These are phyloP conservation scores for Perkinsus marinus DNA, from an alignment of 169 alveolate species.

Conservation along the genomic window DNA sequence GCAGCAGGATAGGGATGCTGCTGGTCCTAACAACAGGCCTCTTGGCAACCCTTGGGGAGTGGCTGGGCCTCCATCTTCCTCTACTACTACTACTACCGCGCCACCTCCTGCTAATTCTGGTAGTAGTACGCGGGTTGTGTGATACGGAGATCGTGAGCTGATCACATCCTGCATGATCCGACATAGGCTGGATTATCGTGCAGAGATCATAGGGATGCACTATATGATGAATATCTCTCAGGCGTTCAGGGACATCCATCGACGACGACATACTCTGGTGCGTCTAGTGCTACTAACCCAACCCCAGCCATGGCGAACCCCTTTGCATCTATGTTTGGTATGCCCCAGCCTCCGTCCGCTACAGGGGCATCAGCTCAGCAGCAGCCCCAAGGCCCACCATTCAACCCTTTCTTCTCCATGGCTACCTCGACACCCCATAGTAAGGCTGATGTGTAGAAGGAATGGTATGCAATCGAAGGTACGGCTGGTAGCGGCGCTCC, in stretches of 20 bases:
- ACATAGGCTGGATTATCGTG: too few species aligned
- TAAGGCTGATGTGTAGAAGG: background rate
- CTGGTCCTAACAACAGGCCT: slow-evolving; percentile 26
- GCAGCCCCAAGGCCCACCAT: background rate
- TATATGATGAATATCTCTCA: too few species aligned
- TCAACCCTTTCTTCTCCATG: background rate
- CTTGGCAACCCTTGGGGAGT: slow-evolving; percentile 24
- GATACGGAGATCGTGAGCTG: too few species aligned
- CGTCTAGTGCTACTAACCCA: background rate
- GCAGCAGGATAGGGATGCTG: slow-evolving; percentile 10
- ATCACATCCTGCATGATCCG: too few species aligned
- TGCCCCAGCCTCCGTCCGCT: background rate
- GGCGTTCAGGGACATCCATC: too few species aligned
- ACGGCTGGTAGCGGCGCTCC: background rate
- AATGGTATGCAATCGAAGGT: background rate
- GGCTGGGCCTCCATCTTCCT: background rate
- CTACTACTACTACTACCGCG: background rate
- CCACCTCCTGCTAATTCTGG: background rate
- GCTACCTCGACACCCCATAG: background rate
- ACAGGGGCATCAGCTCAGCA: background rate
- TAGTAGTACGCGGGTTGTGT: background rate
- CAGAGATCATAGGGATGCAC: too few species aligned
- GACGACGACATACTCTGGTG: background rate
- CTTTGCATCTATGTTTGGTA: background rate
- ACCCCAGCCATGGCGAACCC: background rate